phyloP scores from a whole-genome alignment of 805 yeast species.

The Saccharomycopsis sp. region DNA sequence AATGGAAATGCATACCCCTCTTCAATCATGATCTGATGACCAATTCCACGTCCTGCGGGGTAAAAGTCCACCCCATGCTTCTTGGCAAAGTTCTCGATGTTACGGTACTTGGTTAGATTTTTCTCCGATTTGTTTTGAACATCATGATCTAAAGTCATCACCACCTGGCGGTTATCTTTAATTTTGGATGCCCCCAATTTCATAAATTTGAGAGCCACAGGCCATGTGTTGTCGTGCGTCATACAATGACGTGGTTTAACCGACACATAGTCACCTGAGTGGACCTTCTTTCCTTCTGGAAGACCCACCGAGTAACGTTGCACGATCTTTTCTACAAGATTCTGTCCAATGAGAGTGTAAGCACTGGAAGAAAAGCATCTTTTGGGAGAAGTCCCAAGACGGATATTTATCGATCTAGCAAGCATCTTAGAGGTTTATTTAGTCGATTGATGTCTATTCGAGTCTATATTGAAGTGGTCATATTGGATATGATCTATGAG shows the following conservation, averaged over 20 bases:
- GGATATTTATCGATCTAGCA: neutral
- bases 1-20: constrained; percentile 98
- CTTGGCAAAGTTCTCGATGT: constrained; percentile 84
- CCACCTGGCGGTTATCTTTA: constrained; percentile 83
- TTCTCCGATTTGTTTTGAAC: constrained; percentile 90
- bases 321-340: constrained; percentile 90
- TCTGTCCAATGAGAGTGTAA: constrained; percentile 42
- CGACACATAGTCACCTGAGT: constrained; percentile 90
- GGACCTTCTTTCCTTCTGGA: constrained; percentile 67
- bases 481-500: no score
- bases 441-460: no score
- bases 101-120: constrained; percentile 79
- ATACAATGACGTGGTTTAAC: constrained; percentile 95
- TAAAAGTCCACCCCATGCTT: constrained; percentile 93
- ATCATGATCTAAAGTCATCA: constrained; percentile 95
- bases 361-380: neutral
- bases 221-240: constrained; percentile 99
- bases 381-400: neutral
- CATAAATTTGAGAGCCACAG: constrained; percentile 93
- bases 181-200: constrained; percentile 87
- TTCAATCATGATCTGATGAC: constrained; percentile 98
- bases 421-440: neutral
- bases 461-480: no score
- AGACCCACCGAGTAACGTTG: constrained; percentile 88
- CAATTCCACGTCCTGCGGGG: constrained; percentile 99